Conservation (phyloP, 2,329 filamentous ascomycete genomes). For the Rhinocladiella similis region DNA sequence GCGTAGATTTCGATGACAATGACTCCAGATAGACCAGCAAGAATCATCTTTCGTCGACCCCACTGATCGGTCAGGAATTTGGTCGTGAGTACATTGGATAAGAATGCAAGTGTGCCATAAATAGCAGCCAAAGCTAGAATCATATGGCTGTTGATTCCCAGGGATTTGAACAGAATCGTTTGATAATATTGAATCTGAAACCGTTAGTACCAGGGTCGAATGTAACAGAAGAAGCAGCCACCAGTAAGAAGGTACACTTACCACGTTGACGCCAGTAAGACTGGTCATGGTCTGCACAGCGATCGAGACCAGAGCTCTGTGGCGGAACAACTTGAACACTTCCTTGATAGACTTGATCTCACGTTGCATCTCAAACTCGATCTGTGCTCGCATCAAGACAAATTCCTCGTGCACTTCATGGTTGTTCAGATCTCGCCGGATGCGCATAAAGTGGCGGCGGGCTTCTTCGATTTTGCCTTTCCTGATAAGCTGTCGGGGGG, state of each 20-base stretch:
- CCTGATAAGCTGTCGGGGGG: conserved; percentile 82
- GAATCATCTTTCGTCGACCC: conserved; percentile 58
- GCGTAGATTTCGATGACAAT: conserved; percentile 60
- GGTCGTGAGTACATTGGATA: conserved; percentile 64
- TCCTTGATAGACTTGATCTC: conserved; percentile 55
- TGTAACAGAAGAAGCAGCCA: too few relatives aligned
- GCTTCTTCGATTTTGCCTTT: conserved; percentile 69
- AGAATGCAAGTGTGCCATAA: conserved; percentile 90
- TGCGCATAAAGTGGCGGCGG: conserved; percentile 59
- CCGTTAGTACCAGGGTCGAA: conserved; percentile 38
- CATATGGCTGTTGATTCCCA: conserved; percentile 49
- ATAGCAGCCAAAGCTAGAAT: conserved; percentile 74
- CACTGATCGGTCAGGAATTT: conserved; percentile 57
- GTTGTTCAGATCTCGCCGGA: conserved; percentile 76
- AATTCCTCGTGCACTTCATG: conserved; percentile 76
- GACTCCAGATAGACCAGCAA: conserved; percentile 53
- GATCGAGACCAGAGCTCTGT: conserved; percentile 64
- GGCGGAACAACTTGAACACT: conserved; percentile 64
- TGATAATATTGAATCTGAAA: conserved; percentile 40
- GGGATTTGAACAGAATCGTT: conserved; percentile 66
- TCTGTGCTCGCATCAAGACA: conserved; percentile 82
- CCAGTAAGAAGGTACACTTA: too few relatives aligned
- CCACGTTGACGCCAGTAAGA: conserved; percentile 86
- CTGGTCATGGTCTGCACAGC: conserved; percentile 80
- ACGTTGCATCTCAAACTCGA: conserved; percentile 73